These are phyloP conservation scores for Aspergillaceae sp. DNA, from an alignment of 2,329 filamentous ascomycete species.

Conservation along the genomic window DNA sequence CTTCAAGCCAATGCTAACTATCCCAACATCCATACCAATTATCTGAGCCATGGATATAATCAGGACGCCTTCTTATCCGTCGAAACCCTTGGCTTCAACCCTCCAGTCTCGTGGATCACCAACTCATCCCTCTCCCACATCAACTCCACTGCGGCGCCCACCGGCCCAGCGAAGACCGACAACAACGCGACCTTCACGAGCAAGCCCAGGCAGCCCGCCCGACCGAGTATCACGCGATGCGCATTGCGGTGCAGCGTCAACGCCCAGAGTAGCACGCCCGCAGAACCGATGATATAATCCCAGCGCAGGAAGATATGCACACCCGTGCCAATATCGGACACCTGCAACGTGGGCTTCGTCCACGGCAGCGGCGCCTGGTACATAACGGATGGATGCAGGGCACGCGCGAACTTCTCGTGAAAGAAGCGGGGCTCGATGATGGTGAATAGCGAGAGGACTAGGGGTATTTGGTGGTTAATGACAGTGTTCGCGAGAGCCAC, in stretches of 20 bases:
- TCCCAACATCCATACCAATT: too few species aligned
- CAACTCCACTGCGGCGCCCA: conserved; percentile 37
- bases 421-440: conserved; percentile 29
- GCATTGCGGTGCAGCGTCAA: conserved; percentile 27
- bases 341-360: conserved; percentile 16
- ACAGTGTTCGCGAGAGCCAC: conserved; percentile 35
- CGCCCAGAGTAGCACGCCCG: conserved; percentile 40
- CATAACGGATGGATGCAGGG: conserved; percentile 32
- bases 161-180: conserved; percentile 35
- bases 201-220: conserved; percentile 18
- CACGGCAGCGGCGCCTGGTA: conserved; percentile 31
- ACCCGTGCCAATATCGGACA: conserved; percentile 32
- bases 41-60: too few species aligned
- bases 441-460: conserved; percentile 34
- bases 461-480: conserved; percentile 33
- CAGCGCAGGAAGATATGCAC: conserved; percentile 42
- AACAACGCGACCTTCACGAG: conserved; percentile 28
- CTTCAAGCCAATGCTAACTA: too few species aligned
- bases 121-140: conserved; percentile 45
- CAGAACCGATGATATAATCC: conserved; percentile 40
- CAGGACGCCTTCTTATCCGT: conserved; percentile 21
- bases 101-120: conserved; percentile 28
- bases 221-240: conserved; percentile 19
- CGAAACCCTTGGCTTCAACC: conserved; percentile 22
- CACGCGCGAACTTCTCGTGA: conserved; percentile 19